Evolutionary conservation across 768 basidiomycete species (phyloP), one percentile per base, ranked within the genome.

Genomic region (Cystofilobasidium capitatum): DNA sequence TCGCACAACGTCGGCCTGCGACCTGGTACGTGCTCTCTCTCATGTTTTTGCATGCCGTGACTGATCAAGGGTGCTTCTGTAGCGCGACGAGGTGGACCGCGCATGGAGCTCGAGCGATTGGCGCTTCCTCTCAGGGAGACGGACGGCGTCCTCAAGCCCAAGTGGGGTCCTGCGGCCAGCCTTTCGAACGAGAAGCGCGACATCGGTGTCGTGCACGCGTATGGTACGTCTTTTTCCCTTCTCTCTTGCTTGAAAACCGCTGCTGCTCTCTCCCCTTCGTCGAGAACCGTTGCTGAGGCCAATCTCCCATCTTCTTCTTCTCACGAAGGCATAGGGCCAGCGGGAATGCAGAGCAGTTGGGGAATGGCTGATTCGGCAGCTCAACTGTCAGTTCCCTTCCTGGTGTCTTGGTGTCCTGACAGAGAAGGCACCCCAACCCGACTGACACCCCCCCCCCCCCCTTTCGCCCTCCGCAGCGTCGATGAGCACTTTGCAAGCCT

Each of bases 191-290:
- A 60, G 69, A 59, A 44, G 62, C 45, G 69, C 63, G 44, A 73
- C 68, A 67, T 75, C 60, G 75, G 70, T 44, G 80, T 84, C 2
- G 78, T 84, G 24, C 84, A 85, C 75, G 82, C 83, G 31, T 85
- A 55, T 60, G 40, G 39, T 47, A 37, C 36, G 17, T 36, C 24
- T 33, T 26, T 14, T 35, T 42, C 24, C 36, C 20, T 31, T 31
- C 31, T 22, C 14, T 61, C 22, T 10, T 10, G 5, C 8, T 7
- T 29, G 24, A 16, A 8, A 26, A 40, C 22, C 13, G 62, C 17
- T 29, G 62, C 7, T 36, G 1, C 8, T 24, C 17, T 24, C 33
- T 14, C 16, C 10, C 8, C 14, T 3, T 39, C 26, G n/a, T 20
- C 45, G 13, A 16, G 7, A n/a, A n/a, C 24, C 37, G 35, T n/a